Evolutionary conservation across 495 filamentous ascomycete species (phyloP).

Genomic region (Hyaloscypha finlandica): DNA sequence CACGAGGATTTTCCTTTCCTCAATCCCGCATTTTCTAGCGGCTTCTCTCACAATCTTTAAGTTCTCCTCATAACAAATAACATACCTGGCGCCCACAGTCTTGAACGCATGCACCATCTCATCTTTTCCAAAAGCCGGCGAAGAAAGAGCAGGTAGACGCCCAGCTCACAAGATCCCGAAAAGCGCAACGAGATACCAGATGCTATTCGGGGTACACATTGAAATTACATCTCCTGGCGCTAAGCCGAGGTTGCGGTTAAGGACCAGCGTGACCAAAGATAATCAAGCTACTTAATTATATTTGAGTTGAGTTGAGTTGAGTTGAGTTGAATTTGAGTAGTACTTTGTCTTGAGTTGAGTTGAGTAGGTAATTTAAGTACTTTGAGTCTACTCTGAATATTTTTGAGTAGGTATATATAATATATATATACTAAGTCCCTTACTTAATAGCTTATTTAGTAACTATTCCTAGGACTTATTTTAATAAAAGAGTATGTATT

Average conservation of each 20-base stretch:
- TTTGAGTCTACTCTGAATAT: too few relatives aligned
- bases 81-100: conserved; percentile 52
- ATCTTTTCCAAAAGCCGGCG: conserved; percentile 60
- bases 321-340: too few relatives aligned
- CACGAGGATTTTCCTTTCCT: conserved; percentile 51
- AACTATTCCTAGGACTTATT: too few relatives aligned
- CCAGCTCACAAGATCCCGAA: conserved; percentile 28
- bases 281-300: too few relatives aligned
- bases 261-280: too few relatives aligned
- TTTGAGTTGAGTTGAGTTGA: too few relatives aligned
- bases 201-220: conserved; percentile 47
- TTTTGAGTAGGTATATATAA: too few relatives aligned
- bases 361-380: too few relatives aligned
- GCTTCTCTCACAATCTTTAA: conserved; percentile 53
- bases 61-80: conserved; percentile 54
- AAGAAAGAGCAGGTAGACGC: conserved; percentile 57
- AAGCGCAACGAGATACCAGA: conserved; percentile 59
- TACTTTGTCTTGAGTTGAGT: too few relatives aligned
- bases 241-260: neutral
- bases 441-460: too few relatives aligned
- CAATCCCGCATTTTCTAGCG: conserved; percentile 53
- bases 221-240: neutral
- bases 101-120: conserved; percentile 64
- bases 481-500: too few relatives aligned
- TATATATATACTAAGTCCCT: too few relatives aligned